phyloP scores from a whole-genome alignment of 768 basidiomycete species.

The Pisolithus orientalis region DNA sequence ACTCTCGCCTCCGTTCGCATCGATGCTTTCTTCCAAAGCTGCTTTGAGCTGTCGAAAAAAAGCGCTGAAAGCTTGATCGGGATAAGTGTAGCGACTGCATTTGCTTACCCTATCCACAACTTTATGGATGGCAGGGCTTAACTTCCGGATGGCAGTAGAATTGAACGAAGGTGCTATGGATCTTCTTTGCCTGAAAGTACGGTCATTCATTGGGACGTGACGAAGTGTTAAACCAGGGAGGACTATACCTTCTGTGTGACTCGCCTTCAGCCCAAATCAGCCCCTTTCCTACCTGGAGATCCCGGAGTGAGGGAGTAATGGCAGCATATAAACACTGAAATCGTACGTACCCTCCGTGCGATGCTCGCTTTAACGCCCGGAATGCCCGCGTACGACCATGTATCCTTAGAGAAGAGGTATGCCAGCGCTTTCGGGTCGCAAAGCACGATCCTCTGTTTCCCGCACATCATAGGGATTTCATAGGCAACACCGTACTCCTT shows the following conservation, averaged over 20 bases:
- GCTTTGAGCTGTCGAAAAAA: slow-evolving; percentile 18
- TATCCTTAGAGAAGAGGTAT: slow-evolving; percentile 45
- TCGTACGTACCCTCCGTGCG: slow-evolving; percentile 21
- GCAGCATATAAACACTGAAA: too few relatives aligned
- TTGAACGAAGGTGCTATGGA: slow-evolving; percentile 22
- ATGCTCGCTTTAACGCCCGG: slow-evolving; percentile 30
- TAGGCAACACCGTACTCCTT: slow-evolving; percentile 40
- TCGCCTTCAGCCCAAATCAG: not conserved
- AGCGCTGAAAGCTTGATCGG: slow-evolving; percentile 2
- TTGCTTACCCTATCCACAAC: slow-evolving; percentile 21
- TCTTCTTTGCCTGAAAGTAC: slow-evolving; percentile 17
- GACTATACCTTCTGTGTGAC: not conserved
- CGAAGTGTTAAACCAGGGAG: not conserved
- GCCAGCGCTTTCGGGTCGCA: slow-evolving; percentile 42
- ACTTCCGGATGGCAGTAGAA: slow-evolving; percentile 15
- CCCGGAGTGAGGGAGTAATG: slow-evolving; percentile 6
- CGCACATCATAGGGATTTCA: slow-evolving; percentile 31
- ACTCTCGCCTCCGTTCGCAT: slow-evolving; percentile 5
- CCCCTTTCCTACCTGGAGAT: slow-evolving; percentile 11
- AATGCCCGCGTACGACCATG: slow-evolving; percentile 38
- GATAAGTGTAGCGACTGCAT: not conserved
- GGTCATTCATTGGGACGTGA: not conserved
- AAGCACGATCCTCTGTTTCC: slow-evolving; percentile 29
- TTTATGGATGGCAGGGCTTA: slow-evolving; percentile 20
- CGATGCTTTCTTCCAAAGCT: slow-evolving; percentile 18